phyloP scores from a whole-genome alignment of 2,329 filamentous ascomycete genomes.

The Colletotrichum orchidophilum region DNA sequence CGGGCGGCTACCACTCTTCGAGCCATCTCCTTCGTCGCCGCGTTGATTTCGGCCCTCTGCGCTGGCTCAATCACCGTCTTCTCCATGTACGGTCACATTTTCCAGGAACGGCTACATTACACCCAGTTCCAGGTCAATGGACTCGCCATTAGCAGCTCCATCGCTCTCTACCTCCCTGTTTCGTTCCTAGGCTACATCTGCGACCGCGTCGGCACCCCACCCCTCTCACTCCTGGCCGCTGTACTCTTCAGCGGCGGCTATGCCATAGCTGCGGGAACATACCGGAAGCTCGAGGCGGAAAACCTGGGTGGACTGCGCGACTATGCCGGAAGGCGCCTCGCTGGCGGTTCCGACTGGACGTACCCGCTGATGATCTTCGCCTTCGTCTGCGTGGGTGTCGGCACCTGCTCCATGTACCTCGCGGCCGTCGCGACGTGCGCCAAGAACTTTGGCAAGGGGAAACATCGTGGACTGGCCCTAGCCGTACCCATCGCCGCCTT shows the following conservation, averaged over 20 bases:
- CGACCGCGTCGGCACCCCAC: constrained; percentile 84
- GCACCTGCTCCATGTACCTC: constrained; percentile 89
- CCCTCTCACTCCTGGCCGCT: constrained; percentile 77
- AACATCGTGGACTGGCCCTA: constrained; percentile 87
- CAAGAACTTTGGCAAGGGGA: constrained; percentile 95
- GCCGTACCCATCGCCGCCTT: constrained; percentile 92
- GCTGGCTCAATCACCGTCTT: constrained; percentile 94
- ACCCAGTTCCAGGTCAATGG: constrained; percentile 92
- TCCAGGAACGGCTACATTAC: constrained; percentile 88
- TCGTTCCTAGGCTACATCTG: constrained; percentile 90
- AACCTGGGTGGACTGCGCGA: constrained; percentile 32
- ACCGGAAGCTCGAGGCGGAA: constrained; percentile 63
- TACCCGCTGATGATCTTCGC: constrained; percentile 86
- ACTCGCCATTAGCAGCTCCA: constrained; percentile 85
- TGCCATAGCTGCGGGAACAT: constrained; percentile 82
- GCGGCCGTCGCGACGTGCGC: constrained; percentile 93
- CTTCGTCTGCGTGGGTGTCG: constrained; percentile 84
- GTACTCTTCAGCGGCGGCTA: constrained; percentile 84
- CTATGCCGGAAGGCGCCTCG: constrained; percentile 34
- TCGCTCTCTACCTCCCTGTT: constrained; percentile 93
- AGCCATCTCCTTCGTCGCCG: constrained; percentile 60
- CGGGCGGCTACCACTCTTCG: constrained; percentile 45
- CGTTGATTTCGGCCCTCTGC: constrained; percentile 72
- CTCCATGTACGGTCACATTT: constrained; percentile 90
- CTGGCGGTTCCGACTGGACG: constrained; percentile 66